These are phyloP conservation scores for Urochloa ruziziensis DNA, from an alignment of 176 grass and related monocot genomes.

Conservation along the genomic window DNA sequence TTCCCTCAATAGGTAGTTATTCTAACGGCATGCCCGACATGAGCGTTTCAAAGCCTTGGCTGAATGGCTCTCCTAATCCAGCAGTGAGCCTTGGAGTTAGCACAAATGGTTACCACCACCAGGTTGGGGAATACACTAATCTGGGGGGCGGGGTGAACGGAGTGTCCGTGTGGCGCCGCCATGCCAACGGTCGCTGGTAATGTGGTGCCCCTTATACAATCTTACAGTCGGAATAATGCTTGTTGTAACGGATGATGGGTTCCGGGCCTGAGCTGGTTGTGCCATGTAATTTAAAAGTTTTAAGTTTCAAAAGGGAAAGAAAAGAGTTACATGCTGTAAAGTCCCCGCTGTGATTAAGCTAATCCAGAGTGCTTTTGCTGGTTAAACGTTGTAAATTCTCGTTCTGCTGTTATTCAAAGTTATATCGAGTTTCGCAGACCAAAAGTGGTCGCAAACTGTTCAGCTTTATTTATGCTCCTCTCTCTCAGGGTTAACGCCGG, in stretches of 20 bases:
- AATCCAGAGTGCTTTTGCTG: not conserved
- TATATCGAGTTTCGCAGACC: no score
- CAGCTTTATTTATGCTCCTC: not conserved
- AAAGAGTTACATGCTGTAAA: constrained; percentile 42
- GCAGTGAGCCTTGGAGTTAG: constrained; percentile 20
- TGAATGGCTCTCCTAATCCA: constrained; percentile 35
- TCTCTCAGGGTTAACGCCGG: no score
- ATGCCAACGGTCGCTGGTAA: constrained; percentile 55
- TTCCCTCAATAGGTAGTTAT: constrained; percentile 31
- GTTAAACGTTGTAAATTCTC: not conserved
- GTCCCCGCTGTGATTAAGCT: not conserved
- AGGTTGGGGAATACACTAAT: constrained; percentile 42
- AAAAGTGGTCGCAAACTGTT: not conserved
- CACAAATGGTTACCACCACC: constrained; percentile 41
- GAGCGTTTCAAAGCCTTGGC: constrained; percentile 48
- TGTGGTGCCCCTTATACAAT: constrained; percentile 39
- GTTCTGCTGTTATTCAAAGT: not conserved
- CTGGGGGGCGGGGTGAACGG: constrained; percentile 36
- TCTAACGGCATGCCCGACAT: constrained; percentile 43
- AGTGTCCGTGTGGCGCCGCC: constrained; percentile 43
- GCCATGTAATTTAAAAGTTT: constrained; percentile 40
- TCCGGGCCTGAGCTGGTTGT: constrained; percentile 22
- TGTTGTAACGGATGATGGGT: constrained; percentile 50
- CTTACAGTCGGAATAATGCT: constrained; percentile 47
- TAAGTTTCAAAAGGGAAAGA: constrained; percentile 41